Base-by-base conservation (phyloP, 2,329 filamentous ascomycete genomes). In the Leptographium lundbergii region DNA sequence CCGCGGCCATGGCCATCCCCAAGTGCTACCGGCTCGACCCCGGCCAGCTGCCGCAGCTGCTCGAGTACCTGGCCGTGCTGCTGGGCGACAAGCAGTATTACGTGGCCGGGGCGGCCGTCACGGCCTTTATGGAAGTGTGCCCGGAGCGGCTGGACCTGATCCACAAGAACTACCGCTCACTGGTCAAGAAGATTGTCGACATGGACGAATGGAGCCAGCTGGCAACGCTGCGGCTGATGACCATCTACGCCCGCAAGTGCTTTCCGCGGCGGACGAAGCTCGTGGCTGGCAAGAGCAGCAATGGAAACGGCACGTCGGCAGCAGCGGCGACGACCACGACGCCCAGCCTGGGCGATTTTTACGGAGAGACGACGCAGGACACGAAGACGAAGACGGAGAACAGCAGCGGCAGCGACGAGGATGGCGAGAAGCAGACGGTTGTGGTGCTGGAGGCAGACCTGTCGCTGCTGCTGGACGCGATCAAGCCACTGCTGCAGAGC, bases 191-290 rank as follows among this genome's bases (percentile, higher is more conserved):
- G 75, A 75, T 97, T 57, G 90, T 96, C 27, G 94, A 99, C 69
- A 99, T 99, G 94, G 94, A 99, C 68, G 94, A 99, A 73, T 99
- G 94, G 94, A 88, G 91, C 50, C 94, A 99, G 73, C 72, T 97
- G 58, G 87, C 90, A 2, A 88, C 88, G 3, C 69, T 99, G 65
- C 81, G 85, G 47, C 76, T 99, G 63, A 86, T 97, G 82, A 86
- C 88, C 1, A 76, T 85, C 25, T 99, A 99, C 70, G 85, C 89
- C 2, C 83, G 94, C 58, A 88, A 82, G 68, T 96, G 90, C 70
- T 99, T 99, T 66, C 91, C 94, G 0, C 78, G 80, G 59, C 80
- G 81, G 68, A 87, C 77, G 10, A 84, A 77, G 64, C 73, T 80
- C 2, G 82, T 62, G 52, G 27, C 54, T 7, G 42, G 42, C n/a